Percentiles rank a stretch among this genome's conserved stretches.
phyloP scores from a whole-genome alignment of 257 asterid genomes.

The Gentiana straminea region DNA sequence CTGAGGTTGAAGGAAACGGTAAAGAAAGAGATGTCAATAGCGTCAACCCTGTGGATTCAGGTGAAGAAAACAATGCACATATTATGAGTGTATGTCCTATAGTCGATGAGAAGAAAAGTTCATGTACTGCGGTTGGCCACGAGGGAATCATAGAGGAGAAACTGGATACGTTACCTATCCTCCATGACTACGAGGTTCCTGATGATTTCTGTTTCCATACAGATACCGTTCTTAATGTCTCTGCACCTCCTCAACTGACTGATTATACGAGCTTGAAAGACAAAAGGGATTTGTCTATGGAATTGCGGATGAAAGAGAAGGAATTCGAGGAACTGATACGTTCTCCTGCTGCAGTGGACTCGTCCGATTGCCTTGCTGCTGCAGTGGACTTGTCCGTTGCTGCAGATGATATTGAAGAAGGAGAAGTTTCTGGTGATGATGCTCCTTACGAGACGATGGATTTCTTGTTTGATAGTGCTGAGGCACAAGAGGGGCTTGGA shows the following conservation, averaged over 20 bases:
- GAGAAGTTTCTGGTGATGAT: no score
- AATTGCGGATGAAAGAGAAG: no score
- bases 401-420: no score
- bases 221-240: no score
- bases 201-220: constrained; percentile 31
- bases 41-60: constrained; percentile 13
- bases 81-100: constrained; percentile 14
- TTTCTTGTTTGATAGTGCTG: no score
- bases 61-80: constrained; percentile 17
- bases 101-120: constrained; percentile 18
- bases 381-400: no score
- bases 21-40: constrained; percentile 16
- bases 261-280: no score
- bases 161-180: constrained; percentile 19
- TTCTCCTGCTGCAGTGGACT: constrained; percentile 23
- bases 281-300: no score
- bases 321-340: constrained; percentile 57
- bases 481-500: no score
- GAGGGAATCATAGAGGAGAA: constrained; percentile 23
- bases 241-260: no score
- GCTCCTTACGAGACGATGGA: no score
- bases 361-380: constrained; percentile 21
- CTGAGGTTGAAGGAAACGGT: constrained; percentile 12
- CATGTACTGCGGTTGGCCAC: constrained; percentile 11
- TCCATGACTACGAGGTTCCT: constrained; percentile 32